Percentiles rank a stretch among this genome's conserved stretches.
Evolutionary conservation across 1,139 yeast genomes (phyloP).

Genomic region (Suhomyces ambrosiae): DNA sequence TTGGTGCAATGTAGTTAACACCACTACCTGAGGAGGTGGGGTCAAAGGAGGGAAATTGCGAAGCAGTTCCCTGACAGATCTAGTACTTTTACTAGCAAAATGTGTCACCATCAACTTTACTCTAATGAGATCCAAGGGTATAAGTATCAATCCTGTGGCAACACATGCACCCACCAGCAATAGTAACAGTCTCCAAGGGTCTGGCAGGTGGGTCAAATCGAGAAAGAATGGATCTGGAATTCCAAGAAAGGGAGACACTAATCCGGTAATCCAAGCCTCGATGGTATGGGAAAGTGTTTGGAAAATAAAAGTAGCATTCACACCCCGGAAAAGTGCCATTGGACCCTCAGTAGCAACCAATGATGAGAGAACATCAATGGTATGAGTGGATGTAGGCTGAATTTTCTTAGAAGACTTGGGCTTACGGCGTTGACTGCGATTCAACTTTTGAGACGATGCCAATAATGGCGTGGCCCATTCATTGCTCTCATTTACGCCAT

Average conservation of each 20-base stretch:
- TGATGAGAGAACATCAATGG: conserved; percentile 71
- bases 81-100: conserved; percentile 28
- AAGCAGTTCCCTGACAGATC: conserved; percentile 44
- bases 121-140: conserved; percentile 82
- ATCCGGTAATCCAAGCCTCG: conserved; percentile 91
- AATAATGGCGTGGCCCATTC: conserved; percentile 6
- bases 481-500: conserved; percentile 1
- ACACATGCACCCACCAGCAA: conserved; percentile 74
- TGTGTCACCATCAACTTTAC: conserved; percentile 74
- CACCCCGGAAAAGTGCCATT: conserved; percentile 81
- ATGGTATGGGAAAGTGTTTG: conserved; percentile 75
- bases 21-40: conserved; percentile 58
- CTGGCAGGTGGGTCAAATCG: conserved; percentile 80
- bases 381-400: conserved; percentile 63
- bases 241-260: conserved; percentile 75
- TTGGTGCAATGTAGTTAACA: conserved; percentile 61
- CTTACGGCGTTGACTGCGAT: conserved; percentile 7
- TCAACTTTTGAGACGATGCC: conserved; percentile 3
- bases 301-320: conserved; percentile 81
- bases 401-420: conserved; percentile 33
- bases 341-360: conserved; percentile 78
- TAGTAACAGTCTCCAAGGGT: conserved; percentile 66
- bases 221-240: conserved; percentile 92
- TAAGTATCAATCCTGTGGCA: conserved; percentile 70
- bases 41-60: conserved; percentile 47